phyloP scores from a whole-genome alignment of 768 basidiomycete genomes.

The Mycena capillaripes region DNA sequence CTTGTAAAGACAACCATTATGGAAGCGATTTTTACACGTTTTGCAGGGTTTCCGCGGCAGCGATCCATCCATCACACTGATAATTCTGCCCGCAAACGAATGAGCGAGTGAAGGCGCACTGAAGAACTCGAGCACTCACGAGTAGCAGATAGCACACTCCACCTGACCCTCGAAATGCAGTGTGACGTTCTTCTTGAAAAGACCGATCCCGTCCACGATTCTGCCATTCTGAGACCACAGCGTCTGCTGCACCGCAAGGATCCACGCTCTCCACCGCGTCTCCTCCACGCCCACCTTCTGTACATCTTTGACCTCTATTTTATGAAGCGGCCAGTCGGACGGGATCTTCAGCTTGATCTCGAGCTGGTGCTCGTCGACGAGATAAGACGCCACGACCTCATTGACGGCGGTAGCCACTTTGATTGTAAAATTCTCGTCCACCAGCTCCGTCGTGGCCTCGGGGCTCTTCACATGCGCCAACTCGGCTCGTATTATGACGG shows the following conservation, averaged over 20 bases:
- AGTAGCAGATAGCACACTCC: conserved; percentile 97
- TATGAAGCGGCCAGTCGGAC: conserved; percentile 89
- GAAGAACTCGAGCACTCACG: conserved; percentile 61
- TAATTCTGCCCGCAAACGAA: conserved; percentile 69
- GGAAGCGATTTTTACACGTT: conserved; percentile 96
- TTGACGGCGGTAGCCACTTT: conserved; percentile 80
- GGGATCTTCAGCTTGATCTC: conserved; percentile 92
- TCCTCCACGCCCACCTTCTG: conserved; percentile 91
- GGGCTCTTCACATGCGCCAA: conserved; percentile 79
- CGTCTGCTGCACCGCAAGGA: conserved; percentile 91
- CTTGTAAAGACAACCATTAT: conserved; percentile 93
- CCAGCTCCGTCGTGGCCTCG: conserved; percentile 65
- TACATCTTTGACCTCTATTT: conserved; percentile 89
- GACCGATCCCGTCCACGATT: conserved; percentile 86
- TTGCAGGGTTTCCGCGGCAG: conserved; percentile 93
- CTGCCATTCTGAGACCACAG: conserved; percentile 94
- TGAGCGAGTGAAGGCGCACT: background rate
- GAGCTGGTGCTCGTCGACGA: conserved; percentile 93
- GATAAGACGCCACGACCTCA: conserved; percentile 88
- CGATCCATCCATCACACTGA: conserved; percentile 89
- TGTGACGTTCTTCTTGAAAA: conserved; percentile 95
- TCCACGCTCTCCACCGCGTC: conserved; percentile 93
- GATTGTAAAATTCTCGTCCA: conserved; percentile 84
- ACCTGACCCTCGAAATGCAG: conserved; percentile 96
- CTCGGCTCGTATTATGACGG: conserved; percentile 87